Conservation (phyloP, 805 yeast genomes). For the Candida anglica region DNA sequence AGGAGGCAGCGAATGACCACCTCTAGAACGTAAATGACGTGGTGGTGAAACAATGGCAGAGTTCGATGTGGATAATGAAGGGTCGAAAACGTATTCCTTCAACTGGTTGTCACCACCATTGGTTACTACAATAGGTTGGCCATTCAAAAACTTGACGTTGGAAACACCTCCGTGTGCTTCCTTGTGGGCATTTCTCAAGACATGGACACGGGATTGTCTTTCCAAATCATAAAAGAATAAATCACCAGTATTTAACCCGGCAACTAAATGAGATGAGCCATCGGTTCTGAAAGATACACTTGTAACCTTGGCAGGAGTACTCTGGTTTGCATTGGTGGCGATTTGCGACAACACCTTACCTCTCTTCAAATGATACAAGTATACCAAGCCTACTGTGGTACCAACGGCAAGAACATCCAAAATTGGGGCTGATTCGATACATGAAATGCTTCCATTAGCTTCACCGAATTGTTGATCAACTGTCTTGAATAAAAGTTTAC, state of each 20-base stretch:
- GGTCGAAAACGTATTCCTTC: slow-evolving; percentile 92
- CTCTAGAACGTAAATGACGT: slow-evolving; percentile 85
- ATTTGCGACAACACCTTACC: slow-evolving; percentile 44
- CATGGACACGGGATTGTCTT: slow-evolving; percentile 68
- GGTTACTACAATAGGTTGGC: slow-evolving; percentile 87
- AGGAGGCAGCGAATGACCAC: slow-evolving; percentile 97
- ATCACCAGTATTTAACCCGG: slow-evolving; percentile 78
- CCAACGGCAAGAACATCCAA: slow-evolving; percentile 83
- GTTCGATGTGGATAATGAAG: slow-evolving; percentile 66
- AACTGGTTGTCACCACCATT: slow-evolving; percentile 88
- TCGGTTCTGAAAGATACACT: slow-evolving; percentile 89
- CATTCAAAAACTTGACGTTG: slow-evolving; percentile 71
- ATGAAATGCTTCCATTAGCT: slow-evolving; percentile 42
- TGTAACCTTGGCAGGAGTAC: slow-evolving; percentile 44
- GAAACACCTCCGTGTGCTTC: slow-evolving; percentile 76
- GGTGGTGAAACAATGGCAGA: slow-evolving; percentile 79
- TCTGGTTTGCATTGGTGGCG: slow-evolving; percentile 32
- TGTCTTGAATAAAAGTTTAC: slow-evolving; percentile 61
- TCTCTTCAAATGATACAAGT: slow-evolving; percentile 63
- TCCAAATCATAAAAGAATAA: slow-evolving; percentile 80
- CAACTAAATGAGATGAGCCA: slow-evolving; percentile 77
- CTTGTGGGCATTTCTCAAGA: slow-evolving; percentile 67
- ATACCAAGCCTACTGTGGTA: slow-evolving; percentile 60
- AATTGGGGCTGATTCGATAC: slow-evolving; percentile 82
- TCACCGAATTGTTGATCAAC: slow-evolving; percentile 46